Conservation (phyloP, 208 protist genomes). For the Crithidia mellificae region DNA sequence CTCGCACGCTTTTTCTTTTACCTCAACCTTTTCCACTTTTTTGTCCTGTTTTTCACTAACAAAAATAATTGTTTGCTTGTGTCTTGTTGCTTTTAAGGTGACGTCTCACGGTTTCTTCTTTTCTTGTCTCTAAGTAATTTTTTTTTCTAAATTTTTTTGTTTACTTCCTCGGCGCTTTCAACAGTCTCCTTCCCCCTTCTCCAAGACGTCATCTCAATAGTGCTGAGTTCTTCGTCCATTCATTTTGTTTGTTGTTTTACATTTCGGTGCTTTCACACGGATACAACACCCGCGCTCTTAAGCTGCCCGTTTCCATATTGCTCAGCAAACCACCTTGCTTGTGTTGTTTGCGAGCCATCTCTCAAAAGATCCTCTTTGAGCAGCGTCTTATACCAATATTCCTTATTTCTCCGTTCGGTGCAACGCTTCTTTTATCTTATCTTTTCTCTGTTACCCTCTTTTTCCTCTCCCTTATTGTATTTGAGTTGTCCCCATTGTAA, state of each 20-base stretch:
- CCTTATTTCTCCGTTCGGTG: neutral
- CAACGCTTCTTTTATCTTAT: neutral
- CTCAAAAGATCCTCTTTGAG: neutral
- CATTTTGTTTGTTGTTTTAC: no score
- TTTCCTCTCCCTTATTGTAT: no score
- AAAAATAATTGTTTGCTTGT: neutral
- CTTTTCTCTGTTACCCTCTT: no score
- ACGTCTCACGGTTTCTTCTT: neutral
- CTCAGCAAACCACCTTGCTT: no score
- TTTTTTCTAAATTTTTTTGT: no score
- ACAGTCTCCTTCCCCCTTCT: no score
- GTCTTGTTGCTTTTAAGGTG: conserved; percentile 1
- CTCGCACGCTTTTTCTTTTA: neutral
- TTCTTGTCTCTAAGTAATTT: neutral
- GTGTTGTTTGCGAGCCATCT: neutral
- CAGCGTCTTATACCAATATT: neutral
- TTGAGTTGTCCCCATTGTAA: neutral
- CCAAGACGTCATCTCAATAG: no score
- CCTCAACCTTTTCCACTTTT: neutral
- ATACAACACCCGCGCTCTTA: no score
- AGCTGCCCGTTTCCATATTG: no score
- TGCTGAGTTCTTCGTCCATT: no score
- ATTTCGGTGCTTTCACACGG: no score
- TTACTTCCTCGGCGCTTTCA: no score
- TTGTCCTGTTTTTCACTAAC: neutral